Percentiles rank a stretch among this genome's conserved stretches.
Conservation (phyloP, 2,329 filamentous ascomycete species). For the Botryosphaeria dothidea region DNA sequence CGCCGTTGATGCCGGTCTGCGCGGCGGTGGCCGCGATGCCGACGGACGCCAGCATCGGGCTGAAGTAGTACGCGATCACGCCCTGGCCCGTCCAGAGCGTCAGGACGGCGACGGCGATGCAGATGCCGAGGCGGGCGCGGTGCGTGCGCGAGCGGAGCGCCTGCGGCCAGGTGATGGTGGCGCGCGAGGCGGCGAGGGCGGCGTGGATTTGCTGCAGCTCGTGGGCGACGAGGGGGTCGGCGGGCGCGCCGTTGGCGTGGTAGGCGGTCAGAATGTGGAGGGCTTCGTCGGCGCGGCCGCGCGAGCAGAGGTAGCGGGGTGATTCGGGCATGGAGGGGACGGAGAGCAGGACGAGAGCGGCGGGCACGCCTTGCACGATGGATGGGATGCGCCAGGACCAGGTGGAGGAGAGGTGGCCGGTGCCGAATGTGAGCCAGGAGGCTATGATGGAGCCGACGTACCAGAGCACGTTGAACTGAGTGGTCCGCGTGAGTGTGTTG, state of each 20-base stretch:
- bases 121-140: constrained; percentile 42
- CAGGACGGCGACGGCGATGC: constrained; percentile 38
- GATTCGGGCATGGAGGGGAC: constrained; percentile 54
- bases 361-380: constrained; percentile 52
- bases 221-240: neutral
- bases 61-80: constrained; percentile 40
- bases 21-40: constrained; percentile 37
- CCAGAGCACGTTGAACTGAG: constrained; percentile 18
- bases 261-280: constrained; percentile 55
- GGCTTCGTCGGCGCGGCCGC: constrained; percentile 55
- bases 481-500: neutral
- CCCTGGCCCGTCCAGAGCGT: constrained; percentile 44
- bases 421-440: constrained; percentile 15
- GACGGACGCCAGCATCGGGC: constrained; percentile 38
- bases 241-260: constrained; percentile 47
- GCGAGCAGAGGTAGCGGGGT: constrained; percentile 58
- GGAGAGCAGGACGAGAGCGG: constrained; percentile 36
- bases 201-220: neutral
- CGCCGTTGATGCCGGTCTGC: constrained; percentile 41
- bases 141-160: constrained; percentile 33
- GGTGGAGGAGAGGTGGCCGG: constrained; percentile 39
- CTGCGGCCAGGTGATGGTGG: neutral
- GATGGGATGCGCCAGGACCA: constrained; percentile 57
- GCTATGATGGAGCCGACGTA: constrained; percentile 17
- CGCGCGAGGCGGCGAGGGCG: neutral